Evolutionary conservation across 2,329 filamentous ascomycete species (phyloP), one percentile per base, ranked within the genome.

Genomic region (Trichoderma sp.): DNA sequence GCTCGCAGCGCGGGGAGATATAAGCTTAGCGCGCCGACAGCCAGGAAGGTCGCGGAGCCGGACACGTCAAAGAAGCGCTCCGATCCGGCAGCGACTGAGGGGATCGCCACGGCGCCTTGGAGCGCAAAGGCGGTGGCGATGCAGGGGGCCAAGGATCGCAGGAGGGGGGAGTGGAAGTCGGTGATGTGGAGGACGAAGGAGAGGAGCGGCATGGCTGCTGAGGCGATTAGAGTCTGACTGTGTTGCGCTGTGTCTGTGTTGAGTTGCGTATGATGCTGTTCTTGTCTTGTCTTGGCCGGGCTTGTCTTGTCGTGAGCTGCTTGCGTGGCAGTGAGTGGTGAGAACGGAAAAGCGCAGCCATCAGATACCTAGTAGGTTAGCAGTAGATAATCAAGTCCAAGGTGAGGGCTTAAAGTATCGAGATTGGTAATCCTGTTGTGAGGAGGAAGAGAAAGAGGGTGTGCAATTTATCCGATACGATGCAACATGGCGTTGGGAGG

Each of bases 31-130:
- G 86, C 84, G 15, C 87, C 87, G 75, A 89, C 88, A 64, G 87
- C 86, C 42, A 91, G 81, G 74, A 89, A 90, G 2, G 89, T 91
- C 35, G 89, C 73, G 15, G 87, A 88, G 57, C 89, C 89, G 2
- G 87, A 89, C 57, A 89, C 76, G 74, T 92, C 90, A 75, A 90
- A 76, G 90, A 90, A 90, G 42, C 86, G 84, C 74, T 92, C 90
- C 7, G 86, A 85, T 72, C 87, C 83, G 35, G 81, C 79, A 29
- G 83, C 70, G 69, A 90, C 86, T 6, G 87, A 90, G 5, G 89
- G 89, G 2, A 89, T 75, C 5, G 87, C 89, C 7, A 87, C 85
- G 48, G 83, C 86, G 84, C 54, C 81, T 78, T 91, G 89, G 56
- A 91, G 80, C 2, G 85, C 86, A 71, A 88, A 88, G 2, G 88